Conservation (phyloP, 1,284 basidiomycete species). For the Rhodotorula sp. region DNA sequence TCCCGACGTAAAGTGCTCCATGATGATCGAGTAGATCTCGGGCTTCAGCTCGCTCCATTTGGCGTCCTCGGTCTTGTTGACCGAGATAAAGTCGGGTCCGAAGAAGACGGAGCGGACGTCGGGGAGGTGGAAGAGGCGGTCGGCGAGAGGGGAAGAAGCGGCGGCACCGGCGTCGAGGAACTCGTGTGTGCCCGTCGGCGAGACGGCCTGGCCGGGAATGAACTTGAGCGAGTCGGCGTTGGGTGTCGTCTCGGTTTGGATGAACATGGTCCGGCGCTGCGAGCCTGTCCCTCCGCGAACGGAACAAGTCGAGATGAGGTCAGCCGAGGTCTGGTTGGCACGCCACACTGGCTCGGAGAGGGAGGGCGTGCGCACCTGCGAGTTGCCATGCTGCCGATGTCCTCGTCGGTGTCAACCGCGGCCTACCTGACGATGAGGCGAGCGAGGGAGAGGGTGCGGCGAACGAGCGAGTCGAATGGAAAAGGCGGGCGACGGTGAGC, state of each 20-base stretch:
- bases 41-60: slow-evolving; percentile 91
- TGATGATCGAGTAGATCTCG: slow-evolving; percentile 95
- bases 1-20: slow-evolving; percentile 95
- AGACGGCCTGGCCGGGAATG: slow-evolving; percentile 86
- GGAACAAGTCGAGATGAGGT: slow-evolving; percentile 9
- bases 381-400: background rate
- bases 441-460: background rate
- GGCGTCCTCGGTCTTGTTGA: slow-evolving; percentile 83
- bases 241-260: slow-evolving; percentile 94
- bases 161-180: slow-evolving; percentile 86
- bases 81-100: slow-evolving; percentile 96
- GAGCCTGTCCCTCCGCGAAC: background rate
- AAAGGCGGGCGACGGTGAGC: background rate
- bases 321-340: background rate
- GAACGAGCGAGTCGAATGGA: background rate
- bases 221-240: slow-evolving; percentile 98
- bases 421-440: background rate
- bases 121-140: slow-evolving; percentile 87
- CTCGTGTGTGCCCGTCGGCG: slow-evolving; percentile 79
- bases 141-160: slow-evolving; percentile 81
- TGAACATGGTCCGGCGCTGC: slow-evolving; percentile 62
- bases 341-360: too few relatives aligned
- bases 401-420: background rate
- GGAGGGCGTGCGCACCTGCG: background rate
- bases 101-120: slow-evolving; percentile 88